Evolutionary conservation across 352 stramenopile genomes (phyloP), one percentile per base, ranked within the genome.

Genomic region (Globisporangium emineosum): DNA sequence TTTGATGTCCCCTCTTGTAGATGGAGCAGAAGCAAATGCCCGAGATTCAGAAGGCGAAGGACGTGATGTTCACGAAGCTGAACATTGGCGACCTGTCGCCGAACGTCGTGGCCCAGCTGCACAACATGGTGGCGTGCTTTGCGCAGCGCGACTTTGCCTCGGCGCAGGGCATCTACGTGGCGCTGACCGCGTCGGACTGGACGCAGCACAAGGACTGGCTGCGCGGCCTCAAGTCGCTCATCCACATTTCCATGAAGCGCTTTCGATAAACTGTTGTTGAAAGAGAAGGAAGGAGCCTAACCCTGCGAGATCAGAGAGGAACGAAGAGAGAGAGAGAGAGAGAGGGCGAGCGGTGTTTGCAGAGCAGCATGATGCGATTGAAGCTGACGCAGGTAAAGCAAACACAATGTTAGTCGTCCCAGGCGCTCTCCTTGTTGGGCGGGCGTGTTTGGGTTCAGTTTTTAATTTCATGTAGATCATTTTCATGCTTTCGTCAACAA

Each of bases 131-230:
- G 47, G 67, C 56, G 27, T 90, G 77, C 67, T 94, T 96, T 60
- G 81, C 69, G 32, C 81, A 88, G 56, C 80, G 81, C 43, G 86
- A 96, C 75, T 94, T 93, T 72, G 81, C 67, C 45, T 81, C 72
- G 21, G 87, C 87, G 57, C 83, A 93, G 61, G 66, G 78, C 42
- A 90, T 98, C 55, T 89, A 98, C 67, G 96, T 96, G 59, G 79
- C 73, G 40, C 76, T 98, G 27, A 97, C 97, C 29, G 95, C 88
- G 56, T 96, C 86, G 57, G 91, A 98, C 61, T 99, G 97, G 97
- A 84, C 89, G 66, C 89, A 96, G 62, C 95, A 99, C 86, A 99
- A 98, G 80, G 97, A 99, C 85, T 99, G 96, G 96, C 87, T 99
- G 65, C 98, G 98, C 72, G 96, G 95, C 15, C 83, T 98, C 73